Conservation (phyloP, 108 stramenopile genomes). For the Mediolabrus comicus region DNA sequence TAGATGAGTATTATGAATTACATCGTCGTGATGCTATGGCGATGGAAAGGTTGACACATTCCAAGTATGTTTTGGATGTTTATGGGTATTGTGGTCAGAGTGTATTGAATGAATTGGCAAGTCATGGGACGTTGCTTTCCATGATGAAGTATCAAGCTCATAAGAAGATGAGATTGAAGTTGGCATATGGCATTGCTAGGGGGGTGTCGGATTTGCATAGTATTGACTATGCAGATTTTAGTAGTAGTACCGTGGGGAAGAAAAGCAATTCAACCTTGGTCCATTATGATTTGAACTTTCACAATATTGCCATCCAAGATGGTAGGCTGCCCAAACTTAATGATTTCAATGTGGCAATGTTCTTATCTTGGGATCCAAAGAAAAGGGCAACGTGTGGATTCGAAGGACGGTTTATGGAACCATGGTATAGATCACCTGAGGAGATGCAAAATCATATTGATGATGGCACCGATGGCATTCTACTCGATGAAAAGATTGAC, state of each 20-base stretch:
- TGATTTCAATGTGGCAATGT: slow-evolving; percentile 89
- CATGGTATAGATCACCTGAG: slow-evolving; percentile 13
- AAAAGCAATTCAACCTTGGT: slow-evolving; percentile 48
- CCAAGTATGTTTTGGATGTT: slow-evolving; percentile 71
- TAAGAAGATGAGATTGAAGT: slow-evolving; percentile 52
- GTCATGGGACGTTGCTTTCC: slow-evolving; percentile 3
- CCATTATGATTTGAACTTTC: slow-evolving; percentile 75
- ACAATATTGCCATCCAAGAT: slow-evolving; percentile 21
- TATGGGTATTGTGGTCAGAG: slow-evolving; percentile 73
- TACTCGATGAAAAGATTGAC: slow-evolving; percentile 3
- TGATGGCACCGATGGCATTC: not conserved
- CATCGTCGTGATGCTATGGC: slow-evolving; percentile 84
- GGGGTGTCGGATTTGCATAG: slow-evolving; percentile 76
- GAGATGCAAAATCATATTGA: slow-evolving; percentile 7
- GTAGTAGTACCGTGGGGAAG: not conserved
- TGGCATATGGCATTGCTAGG: slow-evolving; percentile 64
- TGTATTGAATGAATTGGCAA: slow-evolving; percentile 33
- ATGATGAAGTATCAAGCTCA: not conserved
- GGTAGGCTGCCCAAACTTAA: slow-evolving; percentile 68
- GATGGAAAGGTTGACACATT: slow-evolving; percentile 71
- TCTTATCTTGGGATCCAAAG: slow-evolving; percentile 56
- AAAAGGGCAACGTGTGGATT: slow-evolving; percentile 6
- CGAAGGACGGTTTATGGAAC: not conserved
- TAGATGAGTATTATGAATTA: slow-evolving; percentile 60
- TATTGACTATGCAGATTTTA: slow-evolving; percentile 25